A percentile compares a stretch with the other conserved stretches of the same genome.
phyloP scores from a whole-genome alignment of 2,329 filamentous ascomycete species.

The Penicillium frequentans region DNA sequence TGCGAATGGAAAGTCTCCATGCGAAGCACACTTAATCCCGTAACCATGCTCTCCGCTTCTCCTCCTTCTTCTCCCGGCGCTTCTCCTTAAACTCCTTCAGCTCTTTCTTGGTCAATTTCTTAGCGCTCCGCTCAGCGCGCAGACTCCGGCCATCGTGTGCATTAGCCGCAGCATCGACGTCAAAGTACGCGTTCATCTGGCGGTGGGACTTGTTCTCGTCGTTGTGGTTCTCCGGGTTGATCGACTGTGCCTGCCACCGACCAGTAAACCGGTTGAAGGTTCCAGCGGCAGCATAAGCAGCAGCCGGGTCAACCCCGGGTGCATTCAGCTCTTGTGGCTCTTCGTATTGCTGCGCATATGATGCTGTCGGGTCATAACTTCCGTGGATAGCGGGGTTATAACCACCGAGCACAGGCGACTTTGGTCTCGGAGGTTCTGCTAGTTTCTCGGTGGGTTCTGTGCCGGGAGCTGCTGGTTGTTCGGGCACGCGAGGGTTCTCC shows the following conservation, averaged over 20 bases:
- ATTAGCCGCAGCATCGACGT: constrained; percentile 91
- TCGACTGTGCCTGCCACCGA: constrained; percentile 68
- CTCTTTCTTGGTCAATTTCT: constrained; percentile 82
- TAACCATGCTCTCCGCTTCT: constrained; percentile 90
- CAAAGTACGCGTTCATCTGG: constrained; percentile 93
- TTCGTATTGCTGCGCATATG: constrained; percentile 71
- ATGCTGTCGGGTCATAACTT: constrained; percentile 93
- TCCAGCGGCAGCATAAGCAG: constrained; percentile 65
- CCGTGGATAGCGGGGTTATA: constrained; percentile 97
- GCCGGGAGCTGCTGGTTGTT: constrained; percentile 37
- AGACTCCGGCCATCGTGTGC: constrained; percentile 85
- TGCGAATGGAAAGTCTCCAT: not conserved
- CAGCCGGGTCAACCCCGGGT: constrained; percentile 40
- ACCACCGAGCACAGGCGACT: constrained; percentile 60
- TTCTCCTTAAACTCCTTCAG: constrained; percentile 91
- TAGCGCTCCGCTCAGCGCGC: constrained; percentile 83
- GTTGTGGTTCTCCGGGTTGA: constrained; percentile 73
- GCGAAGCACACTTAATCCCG: constrained; percentile 59
- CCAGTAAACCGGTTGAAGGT: constrained; percentile 93
- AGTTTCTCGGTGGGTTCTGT: constrained; percentile 31
- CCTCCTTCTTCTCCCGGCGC: constrained; percentile 83
- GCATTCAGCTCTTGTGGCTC: constrained; percentile 24
- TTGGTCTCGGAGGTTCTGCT: constrained; percentile 28
- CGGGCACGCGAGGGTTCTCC: constrained; percentile 78
- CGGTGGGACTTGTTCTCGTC: constrained; percentile 84